Evolutionary conservation across 2,329 filamentous ascomycete genomes (phyloP), one percentile per base, ranked within the genome.

Genomic region (Lecanicillium sp.): DNA sequence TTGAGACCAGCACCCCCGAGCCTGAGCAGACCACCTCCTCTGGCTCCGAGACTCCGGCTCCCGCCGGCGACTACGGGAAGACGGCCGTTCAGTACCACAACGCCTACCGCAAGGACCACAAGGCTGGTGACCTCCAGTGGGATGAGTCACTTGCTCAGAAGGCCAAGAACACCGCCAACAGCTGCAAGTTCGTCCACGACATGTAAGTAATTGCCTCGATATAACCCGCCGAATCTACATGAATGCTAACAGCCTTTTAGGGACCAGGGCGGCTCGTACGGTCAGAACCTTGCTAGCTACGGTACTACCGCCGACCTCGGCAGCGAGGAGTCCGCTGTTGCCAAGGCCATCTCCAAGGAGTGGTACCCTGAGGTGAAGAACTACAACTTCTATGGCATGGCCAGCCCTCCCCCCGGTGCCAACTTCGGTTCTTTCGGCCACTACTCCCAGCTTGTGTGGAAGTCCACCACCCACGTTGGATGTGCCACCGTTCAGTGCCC

Each of bases 231-330:
- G 10, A 19, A 41, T 26, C 23, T 10, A 19, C 45, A 9, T 8
- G 14, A n/a, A 29, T n/a, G 20, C 67, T 74, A 52, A 74, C 59
- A 50, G 27, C 14, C 3, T 51, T 35, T 51, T 57, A 81, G 77
- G 58, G 64, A 70, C 21, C 70, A 77, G 39, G 78, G 79, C 43
- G 81, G 80, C 48, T 74, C 77, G 37, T 94, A 93, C 62, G 93
- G 93, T 54, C 93, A 98, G 72, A 98, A 97, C 77, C 84, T 97
- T 51, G 91, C 87, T 61, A 83, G 84, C 56, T 75, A 66, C 62
- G 75, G 68, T 40, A 66, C 66, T 41, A 65, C 66, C 23, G 66
- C 58, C 30, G 56, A 70, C 39, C 64, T 71, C 20, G 55, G 58
- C 37, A 53, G 49, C 41, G 57, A 60, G 20, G 51, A 48, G n/a